Evolutionary conservation across 2,329 filamentous ascomycete species (phyloP).

Genomic region (Alternaria sp.): DNA sequence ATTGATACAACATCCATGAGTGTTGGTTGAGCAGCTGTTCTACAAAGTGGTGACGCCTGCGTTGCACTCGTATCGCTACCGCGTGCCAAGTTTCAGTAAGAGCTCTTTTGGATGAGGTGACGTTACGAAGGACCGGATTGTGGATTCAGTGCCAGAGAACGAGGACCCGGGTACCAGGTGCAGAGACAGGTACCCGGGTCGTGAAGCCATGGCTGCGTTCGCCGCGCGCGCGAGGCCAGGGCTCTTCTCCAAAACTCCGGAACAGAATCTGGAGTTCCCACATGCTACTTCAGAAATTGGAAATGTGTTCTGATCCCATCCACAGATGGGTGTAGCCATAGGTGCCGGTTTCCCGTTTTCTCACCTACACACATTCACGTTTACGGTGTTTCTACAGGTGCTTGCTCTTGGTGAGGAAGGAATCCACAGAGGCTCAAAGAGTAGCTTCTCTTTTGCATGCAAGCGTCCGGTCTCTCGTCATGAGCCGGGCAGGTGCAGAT

Average conservation of each 20-base stretch:
- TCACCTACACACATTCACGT: neutral
- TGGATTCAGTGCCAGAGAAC: neutral
- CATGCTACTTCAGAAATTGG: neutral
- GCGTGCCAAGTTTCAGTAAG: neutral
- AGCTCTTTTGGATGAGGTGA: neutral
- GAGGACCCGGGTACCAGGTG: constrained; percentile 1
- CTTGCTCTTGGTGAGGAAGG: neutral
- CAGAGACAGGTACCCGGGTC: neutral
- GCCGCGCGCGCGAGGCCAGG: neutral
- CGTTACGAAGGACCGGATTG: neutral
- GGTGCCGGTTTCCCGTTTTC: neutral
- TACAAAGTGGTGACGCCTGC: constrained; percentile 5
- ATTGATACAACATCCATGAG: constrained; percentile 5
- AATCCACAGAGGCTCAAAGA: neutral
- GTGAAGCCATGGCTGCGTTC: neutral
- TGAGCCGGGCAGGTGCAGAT: constrained; percentile 1
- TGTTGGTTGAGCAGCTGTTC: neutral
- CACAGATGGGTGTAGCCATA: neutral
- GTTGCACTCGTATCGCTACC: constrained; percentile 12
- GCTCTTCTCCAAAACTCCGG: neutral
- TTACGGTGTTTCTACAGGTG: neutral
- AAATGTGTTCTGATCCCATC: neutral
- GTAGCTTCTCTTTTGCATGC: neutral
- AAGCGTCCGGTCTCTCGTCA: neutral
- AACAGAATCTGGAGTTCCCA: neutral